Evolutionary conservation across 2,329 filamentous ascomycete genomes (phyloP).

Genomic region (Fusarium foetens): DNA sequence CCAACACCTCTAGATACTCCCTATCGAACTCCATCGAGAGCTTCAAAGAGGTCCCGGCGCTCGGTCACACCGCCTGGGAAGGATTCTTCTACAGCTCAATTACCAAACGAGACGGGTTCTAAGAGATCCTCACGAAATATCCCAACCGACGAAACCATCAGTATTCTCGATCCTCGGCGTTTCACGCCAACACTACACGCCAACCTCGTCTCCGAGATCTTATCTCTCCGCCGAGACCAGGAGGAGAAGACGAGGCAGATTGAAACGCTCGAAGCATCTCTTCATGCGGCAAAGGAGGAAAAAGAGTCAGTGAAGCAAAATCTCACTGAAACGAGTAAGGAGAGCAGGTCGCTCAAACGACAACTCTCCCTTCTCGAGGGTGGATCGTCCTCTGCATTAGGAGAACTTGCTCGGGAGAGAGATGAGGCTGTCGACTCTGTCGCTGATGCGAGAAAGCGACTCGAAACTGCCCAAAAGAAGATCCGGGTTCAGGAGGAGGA

Average conservation of each 20-base stretch:
- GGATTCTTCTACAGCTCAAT: slow-evolving; percentile 68
- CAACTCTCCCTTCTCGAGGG: slow-evolving; percentile 89
- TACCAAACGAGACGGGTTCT: slow-evolving; percentile 55
- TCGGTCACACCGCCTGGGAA: slow-evolving; percentile 71
- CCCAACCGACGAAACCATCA: slow-evolving; percentile 73
- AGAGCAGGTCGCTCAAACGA: slow-evolving; percentile 82
- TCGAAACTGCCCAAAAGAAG: slow-evolving; percentile 83
- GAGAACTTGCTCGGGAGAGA: slow-evolving; percentile 84
- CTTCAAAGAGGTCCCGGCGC: slow-evolving; percentile 69
- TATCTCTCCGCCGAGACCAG: slow-evolving; percentile 85
- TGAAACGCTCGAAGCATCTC: slow-evolving; percentile 79
- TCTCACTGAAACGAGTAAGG: slow-evolving; percentile 73
- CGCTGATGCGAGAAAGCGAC: slow-evolving; percentile 76
- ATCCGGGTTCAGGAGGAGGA: slow-evolving; percentile 84
- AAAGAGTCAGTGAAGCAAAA: slow-evolving; percentile 75
- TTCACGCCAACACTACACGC: slow-evolving; percentile 97
- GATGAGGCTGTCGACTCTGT: slow-evolving; percentile 82
- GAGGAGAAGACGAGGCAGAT: slow-evolving; percentile 91
- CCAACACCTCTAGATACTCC: slow-evolving; percentile 78
- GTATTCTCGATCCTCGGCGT: slow-evolving; percentile 84
- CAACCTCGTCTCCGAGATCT: slow-evolving; percentile 92
- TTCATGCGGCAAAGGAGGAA: slow-evolving; percentile 78
- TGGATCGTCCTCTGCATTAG: slow-evolving; percentile 85
- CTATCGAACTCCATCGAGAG: slow-evolving; percentile 76
- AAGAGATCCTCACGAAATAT: slow-evolving; percentile 69